Conservation (phyloP, 768 basidiomycete species). For the Rhizopogon salebrosus region DNA sequence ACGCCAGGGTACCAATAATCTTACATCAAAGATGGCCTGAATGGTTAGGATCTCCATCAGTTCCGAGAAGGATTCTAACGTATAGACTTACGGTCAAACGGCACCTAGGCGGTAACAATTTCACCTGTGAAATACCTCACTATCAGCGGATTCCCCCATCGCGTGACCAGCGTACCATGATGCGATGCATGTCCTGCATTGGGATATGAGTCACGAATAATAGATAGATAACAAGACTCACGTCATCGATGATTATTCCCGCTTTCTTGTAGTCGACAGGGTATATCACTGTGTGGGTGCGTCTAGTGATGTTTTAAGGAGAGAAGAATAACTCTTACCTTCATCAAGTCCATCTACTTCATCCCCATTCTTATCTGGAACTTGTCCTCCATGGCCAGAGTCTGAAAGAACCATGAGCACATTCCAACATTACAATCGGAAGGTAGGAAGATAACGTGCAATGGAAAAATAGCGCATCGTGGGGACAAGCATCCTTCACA, state of each 20-base stretch:
- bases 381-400: slow-evolving; percentile 96
- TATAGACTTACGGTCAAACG: slow-evolving; percentile 45
- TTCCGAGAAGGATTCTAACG: neutral
- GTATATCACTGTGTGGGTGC: slow-evolving; percentile 60
- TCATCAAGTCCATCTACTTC: slow-evolving; percentile 80
- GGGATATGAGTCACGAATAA: neutral
- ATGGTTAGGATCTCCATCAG: neutral
- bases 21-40: slow-evolving; percentile 45
- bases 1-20: slow-evolving; percentile 9
- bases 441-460: slow-evolving; percentile 31
- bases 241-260: slow-evolving; percentile 79
- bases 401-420: slow-evolving; percentile 35
- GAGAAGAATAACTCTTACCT: slow-evolving; percentile 31
- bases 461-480: slow-evolving; percentile 78
- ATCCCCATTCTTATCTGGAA: slow-evolving; percentile 70
- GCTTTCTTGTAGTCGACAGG: slow-evolving; percentile 78
- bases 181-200: slow-evolving; percentile 34
- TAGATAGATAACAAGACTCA: slow-evolving; percentile 23
- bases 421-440: neutral
- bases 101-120: slow-evolving; percentile 58
- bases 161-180: slow-evolving; percentile 30
- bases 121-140: slow-evolving; percentile 28
- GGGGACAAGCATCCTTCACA: slow-evolving; percentile 57
- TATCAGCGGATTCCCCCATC: neutral
- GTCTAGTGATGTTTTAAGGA: neutral